These are phyloP conservation scores for Ormosia semicastrata DNA, from an alignment of 306 rosid species.

Conservation along the genomic window DNA sequence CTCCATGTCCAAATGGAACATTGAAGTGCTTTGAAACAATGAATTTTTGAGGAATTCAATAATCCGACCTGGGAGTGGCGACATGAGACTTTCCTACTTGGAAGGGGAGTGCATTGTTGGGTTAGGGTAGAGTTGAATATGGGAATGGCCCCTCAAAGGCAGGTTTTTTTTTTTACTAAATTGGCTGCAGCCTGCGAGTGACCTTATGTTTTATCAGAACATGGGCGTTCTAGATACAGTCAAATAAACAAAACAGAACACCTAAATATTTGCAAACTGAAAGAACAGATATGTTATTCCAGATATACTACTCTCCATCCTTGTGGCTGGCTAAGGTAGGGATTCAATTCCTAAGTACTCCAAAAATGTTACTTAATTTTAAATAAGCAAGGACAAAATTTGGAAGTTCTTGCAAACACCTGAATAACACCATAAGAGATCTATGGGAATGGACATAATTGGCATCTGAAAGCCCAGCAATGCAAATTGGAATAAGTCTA, in stretches of 20 bases:
- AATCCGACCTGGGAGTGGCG: constrained; percentile 95
- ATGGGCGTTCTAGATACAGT: background rate
- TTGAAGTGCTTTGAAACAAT: constrained; percentile 52
- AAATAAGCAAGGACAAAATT: background rate
- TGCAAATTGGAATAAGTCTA: background rate
- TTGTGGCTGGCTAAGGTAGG: background rate
- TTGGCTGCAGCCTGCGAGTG: constrained; percentile 70
- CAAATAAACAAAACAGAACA: background rate
- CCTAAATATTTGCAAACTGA: background rate
- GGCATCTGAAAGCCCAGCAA: background rate
- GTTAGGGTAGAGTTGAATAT: constrained; percentile 65
- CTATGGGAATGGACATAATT: background rate
- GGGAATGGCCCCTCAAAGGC: constrained; percentile 90
- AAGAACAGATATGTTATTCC: background rate
- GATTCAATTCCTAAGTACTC: background rate
- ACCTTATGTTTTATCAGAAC: background rate
- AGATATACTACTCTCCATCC: background rate
- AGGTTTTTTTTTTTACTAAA: constrained; percentile 56
- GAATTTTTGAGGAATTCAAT: constrained; percentile 87
- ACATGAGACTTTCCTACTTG: constrained; percentile 64
- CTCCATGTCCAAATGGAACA: constrained; percentile 60
- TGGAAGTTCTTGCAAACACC: background rate
- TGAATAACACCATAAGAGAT: background rate
- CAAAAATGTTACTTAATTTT: background rate
- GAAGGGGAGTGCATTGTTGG: constrained; percentile 84